Base-by-base conservation (phyloP, 169 alveolate species). In the Eimeria tenella region DNA sequence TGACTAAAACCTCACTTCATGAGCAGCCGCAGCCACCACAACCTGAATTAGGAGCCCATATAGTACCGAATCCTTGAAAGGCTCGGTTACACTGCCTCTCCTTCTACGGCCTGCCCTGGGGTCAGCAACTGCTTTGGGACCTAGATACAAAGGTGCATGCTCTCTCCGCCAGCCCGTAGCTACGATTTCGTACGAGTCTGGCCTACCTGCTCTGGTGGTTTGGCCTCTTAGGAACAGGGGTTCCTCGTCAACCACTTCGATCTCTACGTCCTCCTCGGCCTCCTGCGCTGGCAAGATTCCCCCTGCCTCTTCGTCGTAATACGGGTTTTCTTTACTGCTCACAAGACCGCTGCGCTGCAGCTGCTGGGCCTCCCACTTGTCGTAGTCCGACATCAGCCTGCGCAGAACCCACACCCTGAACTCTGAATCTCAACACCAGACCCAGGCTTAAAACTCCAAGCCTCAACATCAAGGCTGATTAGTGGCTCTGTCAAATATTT, bases 181-280 rank as follows among this genome's bases (percentile, higher is more conserved):
- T 31, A 31, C 42, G 42, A 31, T 31, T 31, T 31, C 42, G 42
- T 31, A 31, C 42, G 42, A 31, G 65, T 58, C n/a, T 11, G 65
- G 65, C 56, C 55, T 63, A 42, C 96, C 96, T 3, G 96, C 86
- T n/a, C 95, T 79, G 10, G 99, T 97, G 5, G 99, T 98, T 93
- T 98, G 98, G 7, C 99, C 99, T 73, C 98, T 98, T 19, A 99
- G 97, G 96, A 99, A 99, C 11, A 98, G 97, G 49, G 99, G 99
- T 60, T 98, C 99, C 86, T 97, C 98, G 53, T 86, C 96, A 0
- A 84, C 86, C 4, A 94, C 90, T 55, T 94, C 96, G 17, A 94
- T 56, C 56, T 94, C 96, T 9, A 94, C 89, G 77, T 88, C 94
- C 50, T 74, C 96, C 5, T 75, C 94, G n/a, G 63, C 94, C 23